Evolutionary conservation across 768 basidiomycete species (phyloP).

Genomic region (Artomyces pyxidatus): DNA sequence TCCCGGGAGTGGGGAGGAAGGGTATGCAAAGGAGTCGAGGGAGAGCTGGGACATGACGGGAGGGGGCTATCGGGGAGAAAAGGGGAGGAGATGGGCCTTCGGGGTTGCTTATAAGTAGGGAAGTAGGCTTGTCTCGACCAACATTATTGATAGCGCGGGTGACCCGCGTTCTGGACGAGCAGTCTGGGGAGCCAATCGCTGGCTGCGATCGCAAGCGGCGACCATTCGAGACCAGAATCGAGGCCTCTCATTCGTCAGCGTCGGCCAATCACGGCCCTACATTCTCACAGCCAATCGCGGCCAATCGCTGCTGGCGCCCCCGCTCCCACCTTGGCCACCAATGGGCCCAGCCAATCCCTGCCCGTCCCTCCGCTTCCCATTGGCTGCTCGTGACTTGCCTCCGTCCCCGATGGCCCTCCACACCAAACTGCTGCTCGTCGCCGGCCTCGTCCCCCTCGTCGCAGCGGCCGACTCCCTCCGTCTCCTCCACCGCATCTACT

Average conservation of each 20-base stretch:
- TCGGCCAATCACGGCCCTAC: too few relatives aligned
- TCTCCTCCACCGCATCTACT: constrained; percentile 46
- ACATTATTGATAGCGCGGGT: too few relatives aligned
- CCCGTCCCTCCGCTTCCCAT: constrained; percentile 16
- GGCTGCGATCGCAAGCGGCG: neutral
- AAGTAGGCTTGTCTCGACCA: too few relatives aligned
- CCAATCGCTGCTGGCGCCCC: neutral
- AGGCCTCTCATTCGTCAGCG: too few relatives aligned
- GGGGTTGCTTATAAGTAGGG: too few relatives aligned
- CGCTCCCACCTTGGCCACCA: too few relatives aligned
- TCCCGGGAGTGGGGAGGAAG: constrained; percentile 15
- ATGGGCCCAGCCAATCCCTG: constrained; percentile 18
- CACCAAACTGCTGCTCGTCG: constrained; percentile 14
- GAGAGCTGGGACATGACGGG: constrained; percentile 9
- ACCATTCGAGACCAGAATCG: constrained; percentile 7
- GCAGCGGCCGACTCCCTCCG: constrained; percentile 18
- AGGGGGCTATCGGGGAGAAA: neutral
- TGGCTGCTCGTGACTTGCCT: constrained; percentile 1
- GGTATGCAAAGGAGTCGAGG: constrained; percentile 14
- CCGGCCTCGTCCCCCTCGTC: constrained; percentile 17
- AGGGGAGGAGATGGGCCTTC: neutral
- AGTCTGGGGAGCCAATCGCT: too few relatives aligned
- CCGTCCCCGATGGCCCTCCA: neutral
- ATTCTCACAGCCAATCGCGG: neutral
- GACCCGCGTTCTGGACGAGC: too few relatives aligned